Evolutionary conservation across 176 grass and related monocot species (phyloP).

Genomic region (Paspalum vaginatum): DNA sequence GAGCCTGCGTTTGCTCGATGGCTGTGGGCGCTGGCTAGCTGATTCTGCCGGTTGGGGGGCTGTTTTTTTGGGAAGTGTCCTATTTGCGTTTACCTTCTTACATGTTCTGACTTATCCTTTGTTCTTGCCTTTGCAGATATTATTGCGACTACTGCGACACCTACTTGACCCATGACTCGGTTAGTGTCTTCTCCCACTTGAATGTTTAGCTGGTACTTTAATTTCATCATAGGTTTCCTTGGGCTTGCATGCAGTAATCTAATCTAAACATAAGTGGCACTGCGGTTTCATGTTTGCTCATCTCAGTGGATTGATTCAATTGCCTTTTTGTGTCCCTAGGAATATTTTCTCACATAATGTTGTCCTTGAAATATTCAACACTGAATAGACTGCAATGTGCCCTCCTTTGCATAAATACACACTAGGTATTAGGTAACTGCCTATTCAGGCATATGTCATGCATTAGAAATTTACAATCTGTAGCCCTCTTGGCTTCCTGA

Average conservation of each 20-base stretch:
- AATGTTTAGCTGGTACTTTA: not conserved
- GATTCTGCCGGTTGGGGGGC: too few species aligned
- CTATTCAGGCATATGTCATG: slow-evolving; percentile 22
- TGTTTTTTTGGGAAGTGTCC: too few species aligned
- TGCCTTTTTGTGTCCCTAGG: not conserved
- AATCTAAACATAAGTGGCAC: not conserved
- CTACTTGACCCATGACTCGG: slow-evolving; percentile 96
- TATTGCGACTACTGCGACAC: slow-evolving; percentile 98
- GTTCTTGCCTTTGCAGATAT: slow-evolving; percentile 65
- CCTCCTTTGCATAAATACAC: not conserved
- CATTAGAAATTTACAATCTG: slow-evolving; percentile 12
- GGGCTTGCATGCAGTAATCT: not conserved
- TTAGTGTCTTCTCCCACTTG: slow-evolving; percentile 36
- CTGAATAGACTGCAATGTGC: not conserved
- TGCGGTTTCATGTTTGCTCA: not conserved
- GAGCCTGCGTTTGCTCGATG: too few species aligned
- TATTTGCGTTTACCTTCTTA: not conserved
- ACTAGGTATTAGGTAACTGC: not conserved
- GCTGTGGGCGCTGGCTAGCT: too few species aligned
- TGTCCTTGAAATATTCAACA: not conserved
- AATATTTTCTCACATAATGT: not conserved
- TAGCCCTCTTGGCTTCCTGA: not conserved
- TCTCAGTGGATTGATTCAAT: not conserved
- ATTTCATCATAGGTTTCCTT: not conserved
- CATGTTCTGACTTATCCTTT: slow-evolving; percentile 3